Evolutionary conservation across 179 eudicot species (phyloP), one percentile per base, ranked within the genome.

Genomic region (Pouteria campechiana): DNA sequence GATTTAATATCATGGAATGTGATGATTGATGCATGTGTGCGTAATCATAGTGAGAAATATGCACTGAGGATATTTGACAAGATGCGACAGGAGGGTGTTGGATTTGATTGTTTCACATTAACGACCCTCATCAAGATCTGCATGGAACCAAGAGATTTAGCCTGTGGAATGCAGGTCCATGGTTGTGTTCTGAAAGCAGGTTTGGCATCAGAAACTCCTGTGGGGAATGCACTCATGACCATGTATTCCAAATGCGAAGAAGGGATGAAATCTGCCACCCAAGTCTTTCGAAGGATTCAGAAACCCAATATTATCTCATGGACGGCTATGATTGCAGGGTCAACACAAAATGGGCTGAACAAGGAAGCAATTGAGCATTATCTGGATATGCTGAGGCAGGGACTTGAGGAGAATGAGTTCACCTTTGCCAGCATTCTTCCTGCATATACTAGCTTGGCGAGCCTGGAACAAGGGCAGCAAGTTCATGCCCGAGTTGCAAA

Each of bases 1-100:
- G 72, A 65, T 65, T 50, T 54, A 34, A 58, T 65, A 11, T 60
- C 72, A 20, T 60, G 72, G 72, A 65, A 65, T 36, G 35, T 60
- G 13, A 38, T 55, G 44, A 54, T 65, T n/a, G 58, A 48, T 44
- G 61, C 34, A 0, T 65, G 62, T 45, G 68, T 64, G 11, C 34
- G 69, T 15, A 68, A 76, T 54, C 53, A 67, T 6, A 46, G 52
- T 28, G 75, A 73, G 37, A 64, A 74, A 3, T 23, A 56, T 25
- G 60, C 64, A 11, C 57, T 61, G 38, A 34, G 48, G 37, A 3
- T 61, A 3, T 67, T 67, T 23, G 20, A 33, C 13, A 32, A 14
- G 14, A 61, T 67, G 68, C 38, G 43, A 12, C 18, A 17, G 1
- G 52, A 56, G 44, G 48, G 52, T 41, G 37, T 52, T 7, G 50